Evolutionary conservation across 352 stramenopile genomes (phyloP).

Genomic region (Pythium dissotocum): DNA sequence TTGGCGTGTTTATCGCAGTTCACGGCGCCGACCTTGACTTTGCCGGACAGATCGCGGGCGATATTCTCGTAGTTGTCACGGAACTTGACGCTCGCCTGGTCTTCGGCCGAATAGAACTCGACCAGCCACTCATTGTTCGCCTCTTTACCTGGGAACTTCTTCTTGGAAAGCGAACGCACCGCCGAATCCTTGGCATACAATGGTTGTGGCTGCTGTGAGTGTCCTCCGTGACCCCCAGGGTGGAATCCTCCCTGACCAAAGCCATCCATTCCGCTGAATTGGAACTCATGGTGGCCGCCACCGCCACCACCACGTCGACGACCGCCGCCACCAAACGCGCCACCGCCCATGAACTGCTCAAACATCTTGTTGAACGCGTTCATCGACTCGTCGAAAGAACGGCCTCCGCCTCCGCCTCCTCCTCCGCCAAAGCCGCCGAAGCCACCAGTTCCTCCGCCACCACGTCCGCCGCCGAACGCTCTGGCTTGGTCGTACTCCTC

Average conservation of each 20-base stretch:
- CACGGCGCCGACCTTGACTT: slow-evolving; percentile 75
- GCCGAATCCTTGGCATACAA: slow-evolving; percentile 67
- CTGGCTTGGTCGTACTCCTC: slow-evolving; percentile 88
- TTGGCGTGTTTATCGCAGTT: slow-evolving; percentile 70
- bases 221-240: slow-evolving; percentile 20
- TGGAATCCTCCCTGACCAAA: slow-evolving; percentile 52
- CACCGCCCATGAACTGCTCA: slow-evolving; percentile 77
- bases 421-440: slow-evolving; percentile 30
- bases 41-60: slow-evolving; percentile 59
- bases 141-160: slow-evolving; percentile 68
- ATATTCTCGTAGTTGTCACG: slow-evolving; percentile 63
- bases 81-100: slow-evolving; percentile 60
- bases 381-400: slow-evolving; percentile 60
- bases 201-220: slow-evolving; percentile 32
- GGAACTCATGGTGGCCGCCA: slow-evolving; percentile 67
- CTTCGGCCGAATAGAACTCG: slow-evolving; percentile 68
- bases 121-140: slow-evolving; percentile 85
- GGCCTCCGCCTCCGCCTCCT: slow-evolving; percentile 25
- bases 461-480: slow-evolving; percentile 38
- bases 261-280: slow-evolving; percentile 79
- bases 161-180: slow-evolving; percentile 60
- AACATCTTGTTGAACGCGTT: slow-evolving; percentile 88
- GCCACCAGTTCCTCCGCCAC: slow-evolving; percentile 26
- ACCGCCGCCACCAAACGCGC: slow-evolving; percentile 30
- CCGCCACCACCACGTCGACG: slow-evolving; percentile 40